phyloP scores from a whole-genome alignment of 163 green algal genomes.

The Volvox carteri region DNA sequence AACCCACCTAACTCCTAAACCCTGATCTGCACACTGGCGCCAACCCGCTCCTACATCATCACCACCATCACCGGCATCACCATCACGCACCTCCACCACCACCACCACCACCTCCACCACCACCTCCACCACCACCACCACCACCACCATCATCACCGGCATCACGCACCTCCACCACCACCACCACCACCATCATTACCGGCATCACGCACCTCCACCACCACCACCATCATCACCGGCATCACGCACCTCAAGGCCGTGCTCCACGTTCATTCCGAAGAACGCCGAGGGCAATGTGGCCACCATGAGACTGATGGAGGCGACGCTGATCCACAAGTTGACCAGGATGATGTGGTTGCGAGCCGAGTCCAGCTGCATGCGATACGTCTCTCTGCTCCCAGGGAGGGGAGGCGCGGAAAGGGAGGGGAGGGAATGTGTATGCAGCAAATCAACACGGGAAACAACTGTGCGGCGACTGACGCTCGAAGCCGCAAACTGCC shows the following conservation, averaged over 20 bases:
- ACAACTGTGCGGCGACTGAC: too few relatives aligned
- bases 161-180: background rate
- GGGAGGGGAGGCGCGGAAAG: background rate
- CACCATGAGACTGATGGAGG: slow-evolving; percentile 27
- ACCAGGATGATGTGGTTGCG: slow-evolving; percentile 76
- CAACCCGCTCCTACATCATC: too few relatives aligned
- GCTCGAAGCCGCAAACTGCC: too few relatives aligned
- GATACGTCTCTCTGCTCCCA: slow-evolving; percentile 57
- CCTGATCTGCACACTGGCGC: too few relatives aligned
- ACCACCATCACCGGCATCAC: too few relatives aligned
- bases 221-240: background rate
- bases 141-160: background rate
- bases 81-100: background rate
- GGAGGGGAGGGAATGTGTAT: background rate
- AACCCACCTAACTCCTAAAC: too few relatives aligned
- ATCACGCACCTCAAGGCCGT: slow-evolving; percentile 41
- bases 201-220: background rate
- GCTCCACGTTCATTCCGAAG: slow-evolving; percentile 65
- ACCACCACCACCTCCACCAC: background rate
- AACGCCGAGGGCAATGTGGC: slow-evolving; percentile 12
- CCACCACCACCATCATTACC: background rate
- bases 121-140: background rate
- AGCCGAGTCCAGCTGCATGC: slow-evolving; percentile 70
- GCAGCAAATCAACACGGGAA: too few relatives aligned
- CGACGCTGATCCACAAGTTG: slow-evolving; percentile 45